Conservation (phyloP, 2,329 filamentous ascomycete species). For the Blumeriella jaapii region DNA sequence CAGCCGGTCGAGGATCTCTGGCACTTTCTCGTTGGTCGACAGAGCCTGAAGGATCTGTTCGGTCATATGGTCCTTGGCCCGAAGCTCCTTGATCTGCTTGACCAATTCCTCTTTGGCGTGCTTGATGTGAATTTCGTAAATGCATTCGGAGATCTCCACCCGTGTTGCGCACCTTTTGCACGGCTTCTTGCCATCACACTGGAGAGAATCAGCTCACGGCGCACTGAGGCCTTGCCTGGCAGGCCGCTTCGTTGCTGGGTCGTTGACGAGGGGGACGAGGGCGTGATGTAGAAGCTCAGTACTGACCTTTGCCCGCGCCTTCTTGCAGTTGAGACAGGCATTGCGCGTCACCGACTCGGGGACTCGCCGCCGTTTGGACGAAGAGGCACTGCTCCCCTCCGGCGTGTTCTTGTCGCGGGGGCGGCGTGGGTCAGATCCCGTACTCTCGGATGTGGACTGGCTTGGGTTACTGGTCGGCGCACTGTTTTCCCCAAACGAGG, state of each 20-base stretch:
- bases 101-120: conserved; percentile 27
- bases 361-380: conserved; percentile 24
- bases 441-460: conserved; percentile 20
- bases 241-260: not conserved
- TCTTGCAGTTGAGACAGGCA: conserved; percentile 29
- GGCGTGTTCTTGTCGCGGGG: conserved; percentile 14
- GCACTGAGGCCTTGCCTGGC: not conserved
- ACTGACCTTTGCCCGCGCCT: conserved; percentile 28
- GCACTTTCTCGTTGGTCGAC: conserved; percentile 20
- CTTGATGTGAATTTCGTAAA: conserved; percentile 28
- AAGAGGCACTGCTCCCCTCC: conserved; percentile 10
- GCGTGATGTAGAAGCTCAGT: not conserved
- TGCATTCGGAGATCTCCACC: conserved; percentile 19
- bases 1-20: conserved; percentile 25
- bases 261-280: not conserved
- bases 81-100: conserved; percentile 25
- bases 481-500: conserved; percentile 21
- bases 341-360: conserved; percentile 27
- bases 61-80: conserved; percentile 20
- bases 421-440: conserved; percentile 19
- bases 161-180: conserved; percentile 26
- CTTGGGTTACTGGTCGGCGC: conserved; percentile 18
- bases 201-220: conserved; percentile 9
- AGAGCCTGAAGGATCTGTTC: conserved; percentile 25
- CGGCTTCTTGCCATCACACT: conserved; percentile 28